Evolutionary conservation across 163 green algal species (phyloP), one percentile per base, ranked within the genome.

Genomic region (Chlorella variabilis): DNA sequence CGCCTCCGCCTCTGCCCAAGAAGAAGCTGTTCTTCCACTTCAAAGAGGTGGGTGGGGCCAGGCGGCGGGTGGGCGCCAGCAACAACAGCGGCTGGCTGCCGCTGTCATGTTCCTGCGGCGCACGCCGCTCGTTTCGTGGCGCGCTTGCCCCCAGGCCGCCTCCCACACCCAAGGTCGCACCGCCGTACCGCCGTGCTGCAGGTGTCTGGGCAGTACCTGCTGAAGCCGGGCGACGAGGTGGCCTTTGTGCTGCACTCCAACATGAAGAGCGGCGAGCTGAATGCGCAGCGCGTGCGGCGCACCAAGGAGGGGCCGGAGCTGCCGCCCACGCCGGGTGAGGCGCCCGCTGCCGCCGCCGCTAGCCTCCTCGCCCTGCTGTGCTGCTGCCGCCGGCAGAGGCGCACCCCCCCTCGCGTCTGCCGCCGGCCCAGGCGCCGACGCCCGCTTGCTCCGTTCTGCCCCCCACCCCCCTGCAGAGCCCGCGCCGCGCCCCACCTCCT

Each of bases 141-240:
- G 2, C 13, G 33, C 21, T 21, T 51, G 36, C 18, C 34, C 33
- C 4, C 42, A 61, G 27, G 0, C 27, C 17, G 1, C n/a, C 11
- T 36, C n/a, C n/a, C 51, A 1, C 77, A 31, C 23, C 25, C 65
- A 31, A 15, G 4, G 36, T 34, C 54, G 7, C 54, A 62, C 54
- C 23, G 20, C 29, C 11, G 11, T 36, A 33, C 17, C 4, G 15
- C 15, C 45, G 36, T 4, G 7, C 5, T 29, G 38, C 63, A 84
- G 70, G 78, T 79, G 39, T 31, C 58, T 31, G 69, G 68, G 9
- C 56, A 75, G 36, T 18, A 66, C 70, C n/a, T 54, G 13, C 51
- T 85, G 1, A 67, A 86, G 75, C 73, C 63, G 3, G 81, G 81
- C 21, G 85, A 89, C 61, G 68, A 84, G 33, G 76, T 89, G 29